Percentiles rank a stretch among this genome's conserved stretches.
Evolutionary conservation across 371 early-diverging fungal genomes (phyloP).

Genomic region (Saksenaea vasiformis): DNA sequence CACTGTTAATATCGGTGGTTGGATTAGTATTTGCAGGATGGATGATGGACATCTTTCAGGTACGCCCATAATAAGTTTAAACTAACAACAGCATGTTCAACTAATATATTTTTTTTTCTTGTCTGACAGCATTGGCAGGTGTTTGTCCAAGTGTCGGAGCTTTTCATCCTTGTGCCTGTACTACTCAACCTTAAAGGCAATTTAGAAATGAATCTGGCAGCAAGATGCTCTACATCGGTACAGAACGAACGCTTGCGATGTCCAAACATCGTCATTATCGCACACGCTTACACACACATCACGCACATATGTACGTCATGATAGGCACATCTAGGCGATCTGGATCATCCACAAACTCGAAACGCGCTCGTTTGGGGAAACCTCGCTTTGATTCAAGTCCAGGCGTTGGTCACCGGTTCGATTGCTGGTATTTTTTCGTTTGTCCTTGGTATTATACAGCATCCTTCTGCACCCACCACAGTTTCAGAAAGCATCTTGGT

Average conservation of each 20-base stretch:
- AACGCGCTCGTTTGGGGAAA: conserved; percentile 66
- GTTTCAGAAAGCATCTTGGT: conserved; percentile 63
- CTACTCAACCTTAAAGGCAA: conserved; percentile 87
- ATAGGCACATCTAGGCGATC: conserved; percentile 68
- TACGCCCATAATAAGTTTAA: conserved; percentile 15
- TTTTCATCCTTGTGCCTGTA: conserved; percentile 84
- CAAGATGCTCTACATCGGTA: conserved; percentile 79
- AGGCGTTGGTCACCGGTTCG: conserved; percentile 69
- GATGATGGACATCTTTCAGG: conserved; percentile 68
- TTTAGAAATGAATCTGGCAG: conserved; percentile 85
- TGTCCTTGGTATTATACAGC: conserved; percentile 57
- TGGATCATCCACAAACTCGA: conserved; percentile 54
- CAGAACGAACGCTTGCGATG: not conserved
- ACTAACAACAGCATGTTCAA: not conserved
- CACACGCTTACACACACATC: not conserved
- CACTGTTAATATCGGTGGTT: conserved; percentile 69
- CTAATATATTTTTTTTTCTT: conserved; percentile 1
- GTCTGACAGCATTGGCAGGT: conserved; percentile 60
- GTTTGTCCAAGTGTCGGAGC: conserved; percentile 69
- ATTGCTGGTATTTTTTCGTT: conserved; percentile 73
- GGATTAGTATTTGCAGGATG: conserved; percentile 76
- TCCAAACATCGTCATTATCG: not conserved
- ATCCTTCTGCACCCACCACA: conserved; percentile 51
- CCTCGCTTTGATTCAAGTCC: conserved; percentile 72
- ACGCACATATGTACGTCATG: not conserved